Conservation (phyloP, 78 protist genomes). For the Creolimax fragrantissima region DNA sequence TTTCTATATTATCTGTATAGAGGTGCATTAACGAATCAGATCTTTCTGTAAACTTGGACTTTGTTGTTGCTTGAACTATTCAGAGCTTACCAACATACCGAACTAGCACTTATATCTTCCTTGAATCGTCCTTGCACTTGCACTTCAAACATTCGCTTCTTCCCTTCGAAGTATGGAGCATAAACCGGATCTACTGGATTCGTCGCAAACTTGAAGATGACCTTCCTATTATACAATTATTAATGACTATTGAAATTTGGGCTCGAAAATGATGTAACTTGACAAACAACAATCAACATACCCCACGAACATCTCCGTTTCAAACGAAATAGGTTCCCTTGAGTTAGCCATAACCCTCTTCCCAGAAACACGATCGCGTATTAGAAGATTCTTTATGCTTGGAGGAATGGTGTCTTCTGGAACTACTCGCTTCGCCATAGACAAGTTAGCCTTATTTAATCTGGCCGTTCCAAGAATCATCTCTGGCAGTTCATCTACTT, state of each 20-base stretch:
- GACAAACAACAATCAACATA: neutral
- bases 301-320: neutral
- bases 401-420: neutral
- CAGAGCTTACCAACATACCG: no score
- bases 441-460: neutral
- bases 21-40: no score
- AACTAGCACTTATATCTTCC: neutral
- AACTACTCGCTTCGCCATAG: neutral
- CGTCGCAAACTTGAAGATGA: neutral
- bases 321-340: neutral
- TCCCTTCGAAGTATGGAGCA: conserved; percentile 26
- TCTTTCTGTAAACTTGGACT: no score
- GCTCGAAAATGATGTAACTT: no score
- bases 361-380: neutral
- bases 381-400: neutral
- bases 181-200: conserved; percentile 12
- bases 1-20: no score
- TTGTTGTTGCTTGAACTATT: no score
- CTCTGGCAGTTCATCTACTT: neutral
- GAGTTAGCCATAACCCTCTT: neutral
- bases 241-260: no score
- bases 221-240: neutral
- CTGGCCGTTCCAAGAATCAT: neutral
- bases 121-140: conserved; percentile 8
- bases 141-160: conserved; percentile 14